Percentiles rank a stretch among this genome's conserved stretches.
These are phyloP conservation scores for Kitagawia praeruptora DNA, from an alignment of 129 eudicot species.

Conservation along the genomic window DNA sequence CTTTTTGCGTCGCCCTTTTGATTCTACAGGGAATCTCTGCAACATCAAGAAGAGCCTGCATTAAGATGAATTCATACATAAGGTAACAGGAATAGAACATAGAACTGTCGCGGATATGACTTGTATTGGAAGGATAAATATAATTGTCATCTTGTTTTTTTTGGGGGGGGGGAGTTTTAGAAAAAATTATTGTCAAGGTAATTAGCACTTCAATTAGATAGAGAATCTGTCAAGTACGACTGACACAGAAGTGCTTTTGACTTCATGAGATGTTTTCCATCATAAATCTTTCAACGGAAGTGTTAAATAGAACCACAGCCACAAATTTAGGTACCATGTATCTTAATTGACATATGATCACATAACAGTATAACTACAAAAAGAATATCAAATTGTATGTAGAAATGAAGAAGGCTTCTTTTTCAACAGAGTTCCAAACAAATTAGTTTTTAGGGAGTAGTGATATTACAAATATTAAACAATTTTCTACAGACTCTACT, in stretches of 20 bases:
- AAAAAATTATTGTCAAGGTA: no score
- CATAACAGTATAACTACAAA: not conserved
- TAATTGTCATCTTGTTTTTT: no score
- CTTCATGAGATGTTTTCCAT: not conserved
- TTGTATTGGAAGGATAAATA: not conserved
- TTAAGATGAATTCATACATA: slow-evolving; percentile 12
- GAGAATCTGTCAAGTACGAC: not conserved
- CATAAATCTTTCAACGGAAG: not conserved
- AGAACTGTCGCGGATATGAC: not conserved
- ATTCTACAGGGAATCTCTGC: slow-evolving; percentile 86
- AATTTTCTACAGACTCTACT: not conserved
- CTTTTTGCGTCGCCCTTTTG: slow-evolving; percentile 86
- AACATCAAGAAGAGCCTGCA: slow-evolving; percentile 91
- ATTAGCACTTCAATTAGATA: no score
- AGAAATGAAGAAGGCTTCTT: not conserved
- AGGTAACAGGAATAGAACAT: not conserved
- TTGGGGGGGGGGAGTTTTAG: not conserved
- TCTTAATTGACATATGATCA: not conserved
- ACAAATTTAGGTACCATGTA: not conserved
- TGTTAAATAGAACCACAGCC: not conserved
- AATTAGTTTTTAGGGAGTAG: not conserved
- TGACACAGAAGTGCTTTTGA: not conserved
- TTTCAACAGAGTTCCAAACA: not conserved
- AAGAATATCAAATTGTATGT: not conserved
- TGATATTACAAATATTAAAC: not conserved